Evolutionary conservation across 2,329 filamentous ascomycete species (phyloP), one percentile per base, ranked within the genome.

Genomic region (Endoconidiophora laricicola): DNA sequence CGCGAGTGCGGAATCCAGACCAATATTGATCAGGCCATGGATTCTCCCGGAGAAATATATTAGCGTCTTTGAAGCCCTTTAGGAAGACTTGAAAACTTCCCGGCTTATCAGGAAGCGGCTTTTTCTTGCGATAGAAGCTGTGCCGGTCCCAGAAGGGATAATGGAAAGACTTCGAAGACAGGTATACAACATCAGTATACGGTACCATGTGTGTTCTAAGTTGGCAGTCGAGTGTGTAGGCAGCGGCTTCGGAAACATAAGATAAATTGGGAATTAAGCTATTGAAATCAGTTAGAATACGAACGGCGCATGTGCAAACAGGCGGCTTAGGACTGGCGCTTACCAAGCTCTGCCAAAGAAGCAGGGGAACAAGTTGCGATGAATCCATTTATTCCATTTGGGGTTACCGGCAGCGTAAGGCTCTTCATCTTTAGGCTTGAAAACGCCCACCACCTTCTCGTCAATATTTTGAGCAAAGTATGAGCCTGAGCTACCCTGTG

Each of bases 351-450:
- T 74, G 16, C 91, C 91, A 60, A 98, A 98, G 65, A 86, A 95
- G 67, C 93, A 98, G 6, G 91, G 91, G 58, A 98, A 96, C 56
- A 98, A 63, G 63, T 98, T 98, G 56, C 91, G 76, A 64, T 98
- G 91, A 68, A 98, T 88, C 91, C 91, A 98, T 66, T 98, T 98
- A 58, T 93, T 96, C 90, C 90, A 96, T 64, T 98, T 98, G 4
- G 91, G 91, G 61, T 98, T 98, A 57, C 86, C 83, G 29, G 86
- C 91, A 1, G 91, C 91, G 61, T 95, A 98, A 1, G 91, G 91
- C 64, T 98, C 93, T 67, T 98, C 91, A 58, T 98, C 91, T 66
- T 98, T 98, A 40, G 91, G 91, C 64, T 98, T 98, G 69, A 98
- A 98, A 3, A 98, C 91, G 36, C 88, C 91, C 3, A 98, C 86